Base-by-base conservation (phyloP, 805 yeast genomes). In the Debaryomyces tyrocola region DNA sequence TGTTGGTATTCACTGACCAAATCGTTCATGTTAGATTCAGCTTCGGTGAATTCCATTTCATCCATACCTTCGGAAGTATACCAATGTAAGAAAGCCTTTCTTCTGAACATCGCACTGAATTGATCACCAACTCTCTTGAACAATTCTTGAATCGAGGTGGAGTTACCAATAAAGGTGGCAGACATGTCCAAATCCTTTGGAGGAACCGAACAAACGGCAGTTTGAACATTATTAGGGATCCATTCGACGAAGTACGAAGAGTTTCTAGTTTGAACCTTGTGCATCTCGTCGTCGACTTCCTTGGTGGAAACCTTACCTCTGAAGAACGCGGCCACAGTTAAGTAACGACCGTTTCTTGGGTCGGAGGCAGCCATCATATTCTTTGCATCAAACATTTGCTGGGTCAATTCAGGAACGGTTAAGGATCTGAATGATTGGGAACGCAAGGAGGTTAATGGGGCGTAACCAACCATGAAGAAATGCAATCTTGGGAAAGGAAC, bases 281-380 rank as follows among this genome's bases (percentile, higher is more conserved):
- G 81, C 90, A 90, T 88, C 69, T 89, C 95, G 66, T 90, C 97
- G 69, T 90, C 97, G 51, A 90, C 96, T 73, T 90, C 97, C 70
- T 88, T 89, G 46, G 87, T 87, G 15, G 95, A 86, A 41, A 87
- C 96, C 59, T 88, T 86, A 72, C 97, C 97, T 70, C 97, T 83
- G 77, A 89, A 90, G 75, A 90, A 87, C 14, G 96, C 91, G 33
- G 96, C 96, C 47, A 89, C 96, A 8, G 97, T 88, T 66, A 90
- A 77, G 70, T 90, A 90, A 66, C 95, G 82, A 57, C 97, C 97
- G 64, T 84, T 84, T 73, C 85, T 79, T 57, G 96, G 96, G 69
- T 90, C 91, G 17, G 92, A 81, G 40, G 95, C 96, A 34, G 96
- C 96, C 97, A 90, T 90, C 94, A 90, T 87, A 70, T 89, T 90